Conservation (phyloP, 805 yeast genomes). For the Barnettozyma populi region DNA sequence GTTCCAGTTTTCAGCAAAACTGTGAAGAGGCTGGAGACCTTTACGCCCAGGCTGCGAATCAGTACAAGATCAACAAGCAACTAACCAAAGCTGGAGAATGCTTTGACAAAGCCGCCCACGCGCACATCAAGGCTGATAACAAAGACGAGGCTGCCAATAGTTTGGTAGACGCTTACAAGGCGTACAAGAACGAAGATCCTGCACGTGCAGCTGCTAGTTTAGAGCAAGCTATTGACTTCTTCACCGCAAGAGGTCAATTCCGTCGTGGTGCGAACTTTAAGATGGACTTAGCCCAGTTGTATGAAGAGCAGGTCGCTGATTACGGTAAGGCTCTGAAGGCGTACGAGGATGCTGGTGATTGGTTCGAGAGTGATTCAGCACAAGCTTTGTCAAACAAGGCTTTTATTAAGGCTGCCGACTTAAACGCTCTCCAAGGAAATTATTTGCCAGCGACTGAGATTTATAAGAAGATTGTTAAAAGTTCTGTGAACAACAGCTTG, state of each 20-base stretch:
- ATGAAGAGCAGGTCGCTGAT: constrained; percentile 72
- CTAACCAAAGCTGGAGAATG: constrained; percentile 71
- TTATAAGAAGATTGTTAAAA: constrained; percentile 75
- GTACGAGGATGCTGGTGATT: constrained; percentile 92
- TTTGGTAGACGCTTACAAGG: constrained; percentile 84
- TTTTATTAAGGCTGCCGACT: constrained; percentile 82
- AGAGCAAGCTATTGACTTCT: constrained; percentile 71
- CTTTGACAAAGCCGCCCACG: constrained; percentile 80
- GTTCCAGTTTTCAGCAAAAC: constrained; percentile 55
- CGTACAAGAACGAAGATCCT: constrained; percentile 71
- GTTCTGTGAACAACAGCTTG: constrained; percentile 64
- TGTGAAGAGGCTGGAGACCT: constrained; percentile 91
- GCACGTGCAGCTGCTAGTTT: constrained; percentile 72
- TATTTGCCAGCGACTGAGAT: constrained; percentile 70
- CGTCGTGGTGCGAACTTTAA: constrained; percentile 94
- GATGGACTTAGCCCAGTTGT: constrained; percentile 82
- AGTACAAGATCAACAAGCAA: constrained; percentile 72
- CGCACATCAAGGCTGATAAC: constrained; percentile 66
- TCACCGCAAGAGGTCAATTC: constrained; percentile 89
- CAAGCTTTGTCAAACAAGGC: constrained; percentile 87
- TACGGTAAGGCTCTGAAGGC: constrained; percentile 62
- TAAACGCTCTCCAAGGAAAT: constrained; percentile 70
- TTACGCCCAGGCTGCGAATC: constrained; percentile 90
- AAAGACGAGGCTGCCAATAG: constrained; percentile 91
- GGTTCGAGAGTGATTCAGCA: constrained; percentile 92